Conservation (phyloP, 305 asterid genomes). For the Fraxinus platypoda region DNA sequence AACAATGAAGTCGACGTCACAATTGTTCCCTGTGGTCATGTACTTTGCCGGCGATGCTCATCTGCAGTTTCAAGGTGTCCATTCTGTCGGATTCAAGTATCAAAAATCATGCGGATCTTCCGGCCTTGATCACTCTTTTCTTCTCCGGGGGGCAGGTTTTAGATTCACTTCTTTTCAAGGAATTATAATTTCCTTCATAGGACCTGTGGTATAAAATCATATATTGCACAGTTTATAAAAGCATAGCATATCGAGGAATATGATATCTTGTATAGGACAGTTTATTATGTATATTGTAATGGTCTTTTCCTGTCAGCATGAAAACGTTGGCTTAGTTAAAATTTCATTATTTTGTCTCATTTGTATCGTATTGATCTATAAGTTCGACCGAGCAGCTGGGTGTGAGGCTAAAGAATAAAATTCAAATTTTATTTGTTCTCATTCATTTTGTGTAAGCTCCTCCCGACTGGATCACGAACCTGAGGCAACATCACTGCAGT, state of each 20-base stretch:
- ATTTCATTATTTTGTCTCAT: background rate
- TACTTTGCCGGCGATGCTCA: constrained; percentile 81
- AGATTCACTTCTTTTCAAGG: background rate
- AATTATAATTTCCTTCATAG: background rate
- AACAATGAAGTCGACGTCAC: constrained; percentile 76
- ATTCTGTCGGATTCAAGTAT: constrained; percentile 85
- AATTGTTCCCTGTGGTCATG: constrained; percentile 90
- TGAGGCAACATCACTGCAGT: background rate
- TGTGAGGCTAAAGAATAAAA: background rate
- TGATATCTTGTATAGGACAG: background rate
- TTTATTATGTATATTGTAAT: background rate
- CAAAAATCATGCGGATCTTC: constrained; percentile 69
- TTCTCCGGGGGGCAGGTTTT: background rate
- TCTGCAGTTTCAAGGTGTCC: constrained; percentile 94
- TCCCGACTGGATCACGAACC: background rate
- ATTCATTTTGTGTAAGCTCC: background rate
- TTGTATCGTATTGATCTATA: background rate
- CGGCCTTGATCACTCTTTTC: constrained; percentile 57
- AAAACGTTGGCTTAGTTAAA: background rate
- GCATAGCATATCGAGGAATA: background rate
- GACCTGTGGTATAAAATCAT: background rate
- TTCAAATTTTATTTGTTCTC: background rate
- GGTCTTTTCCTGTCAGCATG: background rate
- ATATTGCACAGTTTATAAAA: constrained; percentile 1
- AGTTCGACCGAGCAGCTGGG: background rate